A percentile compares a stretch with the other conserved stretches of the same genome.
Conservation (phyloP, 202 grass and related monocot species). For the Thinopyrum obtusiflorum region DNA sequence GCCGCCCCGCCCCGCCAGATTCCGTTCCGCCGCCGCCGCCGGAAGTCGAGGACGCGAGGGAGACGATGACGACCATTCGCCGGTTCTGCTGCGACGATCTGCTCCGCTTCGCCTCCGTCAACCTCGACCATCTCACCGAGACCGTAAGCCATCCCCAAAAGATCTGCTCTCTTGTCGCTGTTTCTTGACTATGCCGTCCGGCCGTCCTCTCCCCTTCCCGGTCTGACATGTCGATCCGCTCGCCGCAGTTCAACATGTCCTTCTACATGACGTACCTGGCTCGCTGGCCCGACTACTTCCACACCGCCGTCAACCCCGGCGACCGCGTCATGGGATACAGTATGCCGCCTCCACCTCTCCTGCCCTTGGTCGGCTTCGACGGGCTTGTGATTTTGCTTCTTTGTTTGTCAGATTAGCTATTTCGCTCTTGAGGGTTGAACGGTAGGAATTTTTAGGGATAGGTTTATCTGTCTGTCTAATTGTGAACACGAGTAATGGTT, state of each 20-base stretch:
- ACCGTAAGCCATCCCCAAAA: conserved; percentile 43
- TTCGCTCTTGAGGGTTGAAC: neutral
- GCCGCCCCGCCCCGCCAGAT: conserved; percentile 3
- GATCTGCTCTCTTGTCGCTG: neutral
- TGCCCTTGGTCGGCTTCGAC: neutral
- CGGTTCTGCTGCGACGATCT: conserved; percentile 96
- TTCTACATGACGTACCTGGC: conserved; percentile 99
- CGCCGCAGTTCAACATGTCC: conserved; percentile 93
- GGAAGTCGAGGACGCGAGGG: neutral
- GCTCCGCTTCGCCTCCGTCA: conserved; percentile 77
- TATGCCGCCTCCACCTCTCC: conserved; percentile 33
- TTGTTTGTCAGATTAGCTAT: conserved; percentile 28
- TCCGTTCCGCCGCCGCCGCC: neutral
- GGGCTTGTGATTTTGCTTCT: neutral
- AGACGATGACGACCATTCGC: conserved; percentile 81
- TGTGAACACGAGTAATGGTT: neutral
- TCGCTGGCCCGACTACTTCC: conserved; percentile 98
- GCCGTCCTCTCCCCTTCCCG: neutral
- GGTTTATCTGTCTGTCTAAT: neutral
- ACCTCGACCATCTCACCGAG: conserved; percentile 95
- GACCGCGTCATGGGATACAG: conserved; percentile 97
- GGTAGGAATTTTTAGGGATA: neutral
- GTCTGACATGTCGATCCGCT: neutral
- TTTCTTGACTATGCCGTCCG: neutral
- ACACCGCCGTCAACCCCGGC: conserved; percentile 60